Evolutionary conservation across 2,329 filamentous ascomycete genomes (phyloP).

Genomic region (Cladophialophora immunda): DNA sequence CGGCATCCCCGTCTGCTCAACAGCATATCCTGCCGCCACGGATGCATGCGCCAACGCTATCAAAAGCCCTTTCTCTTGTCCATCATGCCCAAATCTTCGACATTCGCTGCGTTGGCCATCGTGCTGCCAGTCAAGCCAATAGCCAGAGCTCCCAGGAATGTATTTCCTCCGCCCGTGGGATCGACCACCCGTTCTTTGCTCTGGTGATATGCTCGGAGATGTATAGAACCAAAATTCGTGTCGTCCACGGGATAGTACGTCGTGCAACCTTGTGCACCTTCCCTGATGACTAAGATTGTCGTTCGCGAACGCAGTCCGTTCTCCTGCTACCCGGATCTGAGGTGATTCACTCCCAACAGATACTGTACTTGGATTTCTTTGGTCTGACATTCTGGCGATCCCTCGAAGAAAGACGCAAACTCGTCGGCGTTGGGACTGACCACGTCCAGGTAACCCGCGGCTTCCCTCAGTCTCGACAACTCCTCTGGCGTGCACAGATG

Average conservation of each 20-base stretch:
- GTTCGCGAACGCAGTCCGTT: conserved; percentile 28
- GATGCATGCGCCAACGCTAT: conserved; percentile 80
- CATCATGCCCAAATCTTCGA: conserved; percentile 40
- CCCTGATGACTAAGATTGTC: conserved; percentile 65
- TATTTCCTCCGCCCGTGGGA: conserved; percentile 93
- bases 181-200: conserved; percentile 70
- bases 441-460: conserved; percentile 64
- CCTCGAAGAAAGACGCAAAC: conserved; percentile 81
- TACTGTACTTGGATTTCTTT: too few relatives aligned
- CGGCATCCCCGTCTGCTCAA: conserved; percentile 94
- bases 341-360: too few relatives aligned
- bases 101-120: conserved; percentile 39
- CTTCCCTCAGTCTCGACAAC: conserved; percentile 61
- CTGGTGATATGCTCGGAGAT: conserved; percentile 80
- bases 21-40: conserved; percentile 88
- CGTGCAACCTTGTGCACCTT: conserved; percentile 68
- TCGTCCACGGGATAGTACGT: conserved; percentile 49
- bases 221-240: too few relatives aligned
- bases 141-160: conserved; percentile 71
- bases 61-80: conserved; percentile 59
- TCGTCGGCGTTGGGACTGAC: conserved; percentile 87
- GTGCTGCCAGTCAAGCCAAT: conserved; percentile 57
- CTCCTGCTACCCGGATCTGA: conserved; percentile 44
- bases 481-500: conserved; percentile 80
- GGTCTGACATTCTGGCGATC: conserved; percentile 39